phyloP scores from a whole-genome alignment of 1,284 basidiomycete genomes.

The Apiotrichum akiyoshidainum region DNA sequence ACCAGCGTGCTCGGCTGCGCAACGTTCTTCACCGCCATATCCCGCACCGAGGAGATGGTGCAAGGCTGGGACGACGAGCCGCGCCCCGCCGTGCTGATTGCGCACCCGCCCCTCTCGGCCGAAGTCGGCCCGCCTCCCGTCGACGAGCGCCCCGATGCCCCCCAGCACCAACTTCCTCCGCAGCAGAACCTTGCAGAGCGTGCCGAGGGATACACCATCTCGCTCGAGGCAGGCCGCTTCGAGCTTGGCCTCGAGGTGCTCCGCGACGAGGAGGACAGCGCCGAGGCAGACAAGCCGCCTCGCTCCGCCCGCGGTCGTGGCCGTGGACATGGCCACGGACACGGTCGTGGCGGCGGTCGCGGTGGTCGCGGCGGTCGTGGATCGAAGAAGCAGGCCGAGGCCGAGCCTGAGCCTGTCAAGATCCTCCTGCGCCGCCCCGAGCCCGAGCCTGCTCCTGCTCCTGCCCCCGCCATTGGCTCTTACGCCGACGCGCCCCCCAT shows the following conservation, averaged over 20 bases:
- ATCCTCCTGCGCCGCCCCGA: conserved; percentile 41
- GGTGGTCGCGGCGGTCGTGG: conserved; percentile 11
- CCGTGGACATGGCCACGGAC: conserved; percentile 7
- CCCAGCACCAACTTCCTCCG: background rate
- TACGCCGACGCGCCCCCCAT: conserved; percentile 1
- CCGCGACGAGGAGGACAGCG: conserved; percentile 41
- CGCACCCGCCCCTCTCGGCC: conserved; percentile 41
- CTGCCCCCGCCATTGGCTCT: background rate
- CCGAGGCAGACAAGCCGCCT: conserved; percentile 11
- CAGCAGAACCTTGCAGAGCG: conserved; percentile 27
- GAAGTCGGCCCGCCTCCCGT: conserved; percentile 31
- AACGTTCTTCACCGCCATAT: conserved; percentile 32
- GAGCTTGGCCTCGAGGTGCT: conserved; percentile 42
- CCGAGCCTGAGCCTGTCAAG: conserved; percentile 34
- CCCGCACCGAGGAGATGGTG: conserved; percentile 16
- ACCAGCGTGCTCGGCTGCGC: conserved; percentile 36
- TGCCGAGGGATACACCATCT: conserved; percentile 41
- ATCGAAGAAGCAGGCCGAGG: conserved; percentile 7
- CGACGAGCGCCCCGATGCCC: conserved; percentile 17
- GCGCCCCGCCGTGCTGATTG: conserved; percentile 34
- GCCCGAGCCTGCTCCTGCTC: background rate
- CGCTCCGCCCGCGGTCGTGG: conserved; percentile 12
- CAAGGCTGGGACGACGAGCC: conserved; percentile 19
- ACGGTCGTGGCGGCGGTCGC: conserved; percentile 11
- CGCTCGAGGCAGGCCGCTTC: conserved; percentile 44